phyloP scores from a whole-genome alignment of 306 rosid species.

The Senna tora region DNA sequence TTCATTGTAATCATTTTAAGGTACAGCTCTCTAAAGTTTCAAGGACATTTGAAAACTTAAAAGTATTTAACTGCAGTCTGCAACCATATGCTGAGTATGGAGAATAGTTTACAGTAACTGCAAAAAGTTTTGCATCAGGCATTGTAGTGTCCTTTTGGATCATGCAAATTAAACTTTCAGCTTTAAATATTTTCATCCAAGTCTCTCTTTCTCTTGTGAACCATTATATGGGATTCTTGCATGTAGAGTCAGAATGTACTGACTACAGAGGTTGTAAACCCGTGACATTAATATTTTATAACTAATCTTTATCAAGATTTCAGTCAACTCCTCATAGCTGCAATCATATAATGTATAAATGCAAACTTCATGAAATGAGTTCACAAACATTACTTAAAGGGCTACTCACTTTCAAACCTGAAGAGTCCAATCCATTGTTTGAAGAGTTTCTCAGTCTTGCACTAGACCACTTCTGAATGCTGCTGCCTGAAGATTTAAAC shows the following conservation, averaged over 20 bases:
- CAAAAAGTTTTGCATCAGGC: background rate
- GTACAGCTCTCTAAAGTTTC: background rate
- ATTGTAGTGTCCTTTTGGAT: background rate
- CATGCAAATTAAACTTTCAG: background rate
- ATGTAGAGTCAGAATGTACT: background rate
- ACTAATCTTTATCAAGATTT: background rate
- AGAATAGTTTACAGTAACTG: background rate
- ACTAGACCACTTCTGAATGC: constrained; percentile 39
- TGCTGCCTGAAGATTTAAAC: constrained; percentile 31
- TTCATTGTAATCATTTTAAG: background rate
- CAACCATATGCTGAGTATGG: background rate
- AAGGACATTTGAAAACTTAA: background rate
- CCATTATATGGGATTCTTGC: background rate
- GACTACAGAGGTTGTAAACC: background rate
- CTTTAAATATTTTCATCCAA: background rate
- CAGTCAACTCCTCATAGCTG: background rate
- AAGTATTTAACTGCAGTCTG: background rate
- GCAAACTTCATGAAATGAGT: background rate
- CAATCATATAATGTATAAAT: background rate
- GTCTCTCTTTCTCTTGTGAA: background rate
- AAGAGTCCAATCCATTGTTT: constrained; percentile 34
- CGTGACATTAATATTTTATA: background rate
- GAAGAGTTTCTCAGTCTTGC: constrained; percentile 43
- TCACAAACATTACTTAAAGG: constrained; percentile 8
- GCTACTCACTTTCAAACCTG: constrained; percentile 47